phyloP scores from a whole-genome alignment of 208 protist species.

The Wallacemonas rigidus region DNA sequence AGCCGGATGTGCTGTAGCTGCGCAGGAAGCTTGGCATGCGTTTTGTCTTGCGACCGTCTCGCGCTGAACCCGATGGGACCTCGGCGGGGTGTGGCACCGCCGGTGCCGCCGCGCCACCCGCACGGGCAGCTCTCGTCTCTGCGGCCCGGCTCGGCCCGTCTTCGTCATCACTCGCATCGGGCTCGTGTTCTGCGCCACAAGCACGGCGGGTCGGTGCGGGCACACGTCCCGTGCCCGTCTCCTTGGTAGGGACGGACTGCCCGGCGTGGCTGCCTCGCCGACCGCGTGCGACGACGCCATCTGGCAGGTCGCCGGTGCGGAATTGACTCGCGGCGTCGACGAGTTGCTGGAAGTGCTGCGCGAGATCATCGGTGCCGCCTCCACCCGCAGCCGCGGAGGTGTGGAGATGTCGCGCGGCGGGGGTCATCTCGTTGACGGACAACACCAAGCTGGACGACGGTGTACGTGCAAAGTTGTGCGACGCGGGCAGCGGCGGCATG shows the following conservation, averaged over 20 bases:
- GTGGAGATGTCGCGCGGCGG: not conserved
- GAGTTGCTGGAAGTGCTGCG: conserved; percentile 21
- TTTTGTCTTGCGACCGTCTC: conserved; percentile 1
- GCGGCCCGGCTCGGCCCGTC: not conserved
- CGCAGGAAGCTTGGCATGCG: not conserved
- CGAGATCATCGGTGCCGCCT: conserved; percentile 8
- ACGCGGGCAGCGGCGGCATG: conserved; percentile 1
- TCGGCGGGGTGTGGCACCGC: not conserved
- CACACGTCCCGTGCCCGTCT: not conserved
- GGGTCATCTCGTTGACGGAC: too few species aligned
- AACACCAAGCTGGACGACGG: conserved; percentile 10
- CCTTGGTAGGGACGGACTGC: not conserved
- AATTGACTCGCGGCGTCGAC: conserved; percentile 14
- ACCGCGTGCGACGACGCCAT: conserved; percentile 13
- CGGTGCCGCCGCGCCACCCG: too few species aligned
- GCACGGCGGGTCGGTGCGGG: not conserved
- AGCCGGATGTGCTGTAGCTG: conserved; percentile 19
- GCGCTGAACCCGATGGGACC: not conserved
- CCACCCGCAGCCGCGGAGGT: not conserved
- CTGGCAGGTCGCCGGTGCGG: not conserved
- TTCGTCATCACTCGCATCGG: not conserved
- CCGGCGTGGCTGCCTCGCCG: conserved; percentile 3
- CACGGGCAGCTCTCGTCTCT: too few species aligned
- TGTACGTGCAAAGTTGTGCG: conserved; percentile 2
- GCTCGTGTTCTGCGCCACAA: not conserved